These are phyloP conservation scores for Bacterosira constricta DNA, from an alignment of 108 stramenopile genomes.

Conservation along the genomic window DNA sequence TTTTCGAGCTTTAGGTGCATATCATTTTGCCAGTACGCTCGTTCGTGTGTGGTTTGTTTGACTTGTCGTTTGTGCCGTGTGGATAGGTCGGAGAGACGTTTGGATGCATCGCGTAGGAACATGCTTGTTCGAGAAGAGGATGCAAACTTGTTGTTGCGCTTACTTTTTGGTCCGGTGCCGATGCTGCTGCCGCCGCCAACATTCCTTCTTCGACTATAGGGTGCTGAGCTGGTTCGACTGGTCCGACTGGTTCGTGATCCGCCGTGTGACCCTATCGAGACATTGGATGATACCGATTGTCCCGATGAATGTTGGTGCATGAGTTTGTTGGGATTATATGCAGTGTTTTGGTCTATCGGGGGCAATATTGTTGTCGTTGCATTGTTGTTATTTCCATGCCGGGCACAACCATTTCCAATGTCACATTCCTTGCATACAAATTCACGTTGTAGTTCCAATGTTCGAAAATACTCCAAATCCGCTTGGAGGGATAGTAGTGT, in stretches of 20 bases:
- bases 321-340: background rate
- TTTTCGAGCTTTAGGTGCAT: slow-evolving; percentile 66
- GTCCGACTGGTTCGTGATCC: background rate
- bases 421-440: slow-evolving; percentile 45
- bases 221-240: background rate
- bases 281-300: slow-evolving; percentile 10
- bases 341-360: background rate
- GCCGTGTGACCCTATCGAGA: slow-evolving; percentile 8
- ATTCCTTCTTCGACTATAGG: background rate
- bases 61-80: slow-evolving; percentile 58
- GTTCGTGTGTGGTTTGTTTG: slow-evolving; percentile 59
- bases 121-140: slow-evolving; percentile 10
- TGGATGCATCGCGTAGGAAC: slow-evolving; percentile 44
- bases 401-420: slow-evolving; percentile 1
- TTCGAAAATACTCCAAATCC: slow-evolving; percentile 62
- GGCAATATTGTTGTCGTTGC: slow-evolving; percentile 7
- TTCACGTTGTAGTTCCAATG: slow-evolving; percentile 47
- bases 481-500: slow-evolving; percentile 40
- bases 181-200: background rate
- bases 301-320: background rate
- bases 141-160: background rate
- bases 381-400: background rate
- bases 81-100: slow-evolving; percentile 50
- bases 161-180: background rate
- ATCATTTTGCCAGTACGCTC: slow-evolving; percentile 64